A percentile compares a stretch with the other conserved stretches of the same genome.
Conservation (phyloP, 495 filamentous ascomycete genomes). For the Acidiella bohemica region DNA sequence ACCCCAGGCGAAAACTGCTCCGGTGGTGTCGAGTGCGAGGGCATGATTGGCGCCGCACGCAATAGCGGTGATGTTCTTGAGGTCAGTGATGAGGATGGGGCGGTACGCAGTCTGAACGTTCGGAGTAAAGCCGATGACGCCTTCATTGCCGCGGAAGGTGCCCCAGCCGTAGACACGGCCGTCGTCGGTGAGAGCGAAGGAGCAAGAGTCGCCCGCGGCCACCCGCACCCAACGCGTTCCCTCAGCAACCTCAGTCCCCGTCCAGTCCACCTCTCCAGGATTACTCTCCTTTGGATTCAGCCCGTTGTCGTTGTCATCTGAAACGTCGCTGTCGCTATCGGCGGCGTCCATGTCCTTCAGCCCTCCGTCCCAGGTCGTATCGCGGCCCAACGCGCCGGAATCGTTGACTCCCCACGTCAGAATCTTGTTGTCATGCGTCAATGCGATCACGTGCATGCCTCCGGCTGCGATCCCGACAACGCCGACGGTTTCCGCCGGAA, state of each 20-base stretch:
- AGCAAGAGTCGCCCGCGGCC: slow-evolving; percentile 47
- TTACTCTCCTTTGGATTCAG: slow-evolving; percentile 48
- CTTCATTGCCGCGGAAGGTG: slow-evolving; percentile 52
- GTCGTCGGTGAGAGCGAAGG: slow-evolving; percentile 49
- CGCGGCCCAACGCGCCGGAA: slow-evolving; percentile 50
- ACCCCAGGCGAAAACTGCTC: slow-evolving; percentile 58
- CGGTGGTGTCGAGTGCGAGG: slow-evolving; percentile 53
- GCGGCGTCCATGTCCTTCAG: slow-evolving; percentile 48
- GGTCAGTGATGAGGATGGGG: slow-evolving; percentile 36
- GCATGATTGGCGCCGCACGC: slow-evolving; percentile 56
- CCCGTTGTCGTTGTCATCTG: slow-evolving; percentile 38
- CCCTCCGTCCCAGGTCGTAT: slow-evolving; percentile 43
- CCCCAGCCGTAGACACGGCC: slow-evolving; percentile 62
- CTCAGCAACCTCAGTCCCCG: slow-evolving; percentile 27
- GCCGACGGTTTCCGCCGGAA: slow-evolving; percentile 45
- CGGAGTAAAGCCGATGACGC: slow-evolving; percentile 53
- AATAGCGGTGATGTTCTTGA: slow-evolving; percentile 51
- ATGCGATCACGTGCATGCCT: slow-evolving; percentile 51
- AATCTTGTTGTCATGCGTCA: slow-evolving; percentile 52
- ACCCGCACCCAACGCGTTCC: slow-evolving; percentile 45
- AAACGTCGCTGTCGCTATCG: slow-evolving; percentile 32
- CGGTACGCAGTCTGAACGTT: slow-evolving; percentile 27
- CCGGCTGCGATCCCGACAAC: slow-evolving; percentile 51
- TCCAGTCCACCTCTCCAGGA: slow-evolving; percentile 36
- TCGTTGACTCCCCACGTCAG: slow-evolving; percentile 65